Conservation (phyloP, 78 protist species). For the Cavenderia fasciculata region DNA sequence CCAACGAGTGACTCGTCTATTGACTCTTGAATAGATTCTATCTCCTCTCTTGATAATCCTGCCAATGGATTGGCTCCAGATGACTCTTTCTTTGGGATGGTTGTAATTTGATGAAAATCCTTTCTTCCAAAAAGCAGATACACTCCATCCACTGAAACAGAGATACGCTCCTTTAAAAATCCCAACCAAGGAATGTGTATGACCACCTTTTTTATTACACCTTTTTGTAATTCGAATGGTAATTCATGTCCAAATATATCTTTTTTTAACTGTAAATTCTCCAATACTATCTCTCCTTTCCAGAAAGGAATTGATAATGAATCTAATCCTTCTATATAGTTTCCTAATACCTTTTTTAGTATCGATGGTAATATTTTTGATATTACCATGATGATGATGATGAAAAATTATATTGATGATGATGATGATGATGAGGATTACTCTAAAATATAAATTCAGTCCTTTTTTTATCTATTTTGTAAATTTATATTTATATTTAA, state of each 20-base stretch:
- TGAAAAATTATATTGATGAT: too few species aligned
- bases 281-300: conserved; percentile 60
- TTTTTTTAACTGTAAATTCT: conserved; percentile 47
- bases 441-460: too few species aligned
- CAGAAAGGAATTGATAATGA: conserved; percentile 52
- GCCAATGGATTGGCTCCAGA: too few species aligned
- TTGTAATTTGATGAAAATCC: not conserved
- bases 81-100: not conserved
- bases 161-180: conserved; percentile 37
- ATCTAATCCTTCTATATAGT: conserved; percentile 50
- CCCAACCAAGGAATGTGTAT: conserved; percentile 14
- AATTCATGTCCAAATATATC: conserved; percentile 29
- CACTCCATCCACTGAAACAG: conserved; percentile 51
- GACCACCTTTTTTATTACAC: conserved; percentile 27
- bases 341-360: conserved; percentile 38
- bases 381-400: too few species aligned
- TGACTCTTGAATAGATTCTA: not conserved
- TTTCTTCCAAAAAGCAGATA: conserved; percentile 35
- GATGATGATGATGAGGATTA: too few species aligned
- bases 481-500: too few species aligned
- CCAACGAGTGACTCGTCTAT: too few species aligned
- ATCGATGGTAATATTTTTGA: conserved; percentile 64
- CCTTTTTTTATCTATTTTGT: too few species aligned
- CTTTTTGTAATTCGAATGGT: conserved; percentile 52
- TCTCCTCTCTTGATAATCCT: not conserved